phyloP scores from a whole-genome alignment of 1,284 basidiomycete species.

The Neolentinus lepideus region DNA sequence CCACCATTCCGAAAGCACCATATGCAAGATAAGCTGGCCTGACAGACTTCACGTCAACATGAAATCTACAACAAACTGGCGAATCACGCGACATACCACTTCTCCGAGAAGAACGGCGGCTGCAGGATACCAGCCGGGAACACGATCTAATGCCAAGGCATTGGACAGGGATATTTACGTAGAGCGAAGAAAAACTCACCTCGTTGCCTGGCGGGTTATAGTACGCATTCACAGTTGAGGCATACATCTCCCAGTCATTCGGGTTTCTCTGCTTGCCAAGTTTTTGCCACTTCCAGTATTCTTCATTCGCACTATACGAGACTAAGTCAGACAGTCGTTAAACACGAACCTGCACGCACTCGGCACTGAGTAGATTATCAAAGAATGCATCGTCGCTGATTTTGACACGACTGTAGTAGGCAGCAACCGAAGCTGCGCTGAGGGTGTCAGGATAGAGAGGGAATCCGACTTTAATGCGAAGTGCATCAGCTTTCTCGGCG shows the following conservation, averaged over 20 bases:
- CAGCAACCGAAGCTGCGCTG: constrained; percentile 60
- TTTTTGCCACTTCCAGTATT: constrained; percentile 66
- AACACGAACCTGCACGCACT: constrained; percentile 30
- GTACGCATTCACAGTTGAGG: constrained; percentile 77
- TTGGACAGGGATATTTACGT: constrained; percentile 1
- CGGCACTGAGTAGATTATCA: constrained; percentile 69
- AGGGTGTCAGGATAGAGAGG: constrained; percentile 82
- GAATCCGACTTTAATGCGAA: constrained; percentile 85
- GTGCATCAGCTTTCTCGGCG: constrained; percentile 79
- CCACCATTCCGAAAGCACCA: constrained; percentile 86
- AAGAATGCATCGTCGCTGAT: constrained; percentile 74
- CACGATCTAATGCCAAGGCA: constrained; percentile 59
- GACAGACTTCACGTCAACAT: constrained; percentile 4
- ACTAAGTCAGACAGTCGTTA: constrained; percentile 4
- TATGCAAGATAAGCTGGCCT: constrained; percentile 88
- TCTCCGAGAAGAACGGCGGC: constrained; percentile 84
- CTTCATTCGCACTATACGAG: constrained; percentile 40
- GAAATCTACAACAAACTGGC: constrained; percentile 2
- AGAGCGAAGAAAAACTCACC: constrained; percentile 27
- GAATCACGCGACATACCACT: constrained; percentile 52
- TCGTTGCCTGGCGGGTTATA: constrained; percentile 78
- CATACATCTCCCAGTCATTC: constrained; percentile 86
- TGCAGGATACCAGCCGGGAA: constrained; percentile 96
- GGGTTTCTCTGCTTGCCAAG: constrained; percentile 70
- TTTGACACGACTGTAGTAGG: constrained; percentile 70